Evolutionary conservation across 2,329 filamentous ascomycete species (phyloP).

Genomic region (Pseudogymnoascus sp.): DNA sequence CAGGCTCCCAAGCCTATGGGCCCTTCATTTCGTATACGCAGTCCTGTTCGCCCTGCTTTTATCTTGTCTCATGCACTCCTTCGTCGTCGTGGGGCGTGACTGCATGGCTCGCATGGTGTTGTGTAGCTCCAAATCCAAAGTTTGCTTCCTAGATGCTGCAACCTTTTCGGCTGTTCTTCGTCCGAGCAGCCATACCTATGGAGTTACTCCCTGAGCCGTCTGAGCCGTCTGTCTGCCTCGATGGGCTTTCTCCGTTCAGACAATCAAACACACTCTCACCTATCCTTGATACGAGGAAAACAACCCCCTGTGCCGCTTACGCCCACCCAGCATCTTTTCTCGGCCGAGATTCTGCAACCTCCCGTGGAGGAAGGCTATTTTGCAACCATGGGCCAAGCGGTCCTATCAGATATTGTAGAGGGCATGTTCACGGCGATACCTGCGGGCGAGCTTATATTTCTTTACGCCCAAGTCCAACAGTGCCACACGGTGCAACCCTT

Average conservation of each 20-base stretch:
- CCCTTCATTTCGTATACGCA: background rate
- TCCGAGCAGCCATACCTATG: background rate
- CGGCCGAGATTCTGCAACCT: background rate
- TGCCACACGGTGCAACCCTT: slow-evolving; percentile 4
- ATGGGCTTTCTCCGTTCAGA: background rate
- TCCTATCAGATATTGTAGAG: background rate
- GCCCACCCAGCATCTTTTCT: background rate
- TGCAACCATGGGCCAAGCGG: background rate
- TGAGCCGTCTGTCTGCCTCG: background rate
- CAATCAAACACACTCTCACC: background rate
- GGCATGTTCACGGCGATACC: background rate
- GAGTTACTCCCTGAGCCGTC: background rate
- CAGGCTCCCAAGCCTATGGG: background rate
- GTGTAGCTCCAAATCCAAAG: background rate
- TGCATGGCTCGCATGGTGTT: background rate
- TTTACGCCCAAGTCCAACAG: background rate
- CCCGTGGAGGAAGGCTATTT: background rate
- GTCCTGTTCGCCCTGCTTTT: background rate
- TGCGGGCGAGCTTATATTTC: background rate
- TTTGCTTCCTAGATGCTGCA: background rate
- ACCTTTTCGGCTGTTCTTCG: background rate
- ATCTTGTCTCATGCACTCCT: background rate
- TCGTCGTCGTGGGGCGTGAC: background rate
- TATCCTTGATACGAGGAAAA: background rate
- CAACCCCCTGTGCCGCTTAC: background rate